These are phyloP conservation scores for Olyra latifolia DNA, from an alignment of 176 grass and related monocot genomes.

Conservation along the genomic window DNA sequence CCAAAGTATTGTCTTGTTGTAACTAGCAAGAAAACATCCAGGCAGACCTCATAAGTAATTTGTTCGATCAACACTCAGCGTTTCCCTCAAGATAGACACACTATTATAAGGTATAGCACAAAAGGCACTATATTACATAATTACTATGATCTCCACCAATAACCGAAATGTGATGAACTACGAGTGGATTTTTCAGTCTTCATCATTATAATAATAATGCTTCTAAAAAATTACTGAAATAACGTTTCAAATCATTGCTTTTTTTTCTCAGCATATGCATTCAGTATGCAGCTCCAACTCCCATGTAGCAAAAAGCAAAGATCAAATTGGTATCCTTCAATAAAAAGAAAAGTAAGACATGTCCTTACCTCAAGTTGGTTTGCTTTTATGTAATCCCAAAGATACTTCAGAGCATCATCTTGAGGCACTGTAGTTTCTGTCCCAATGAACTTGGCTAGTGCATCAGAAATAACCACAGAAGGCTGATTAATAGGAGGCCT, in stretches of 20 bases:
- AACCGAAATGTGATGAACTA: not conserved
- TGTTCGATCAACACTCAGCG: not conserved
- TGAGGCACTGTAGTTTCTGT: conserved; percentile 52
- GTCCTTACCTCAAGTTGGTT: conserved; percentile 81
- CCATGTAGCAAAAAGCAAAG: conserved; percentile 8
- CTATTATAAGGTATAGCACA: not conserved
- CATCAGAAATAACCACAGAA: conserved; percentile 64
- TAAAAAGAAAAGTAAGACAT: not conserved
- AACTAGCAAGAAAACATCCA: not conserved
- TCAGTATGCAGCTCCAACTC: not conserved
- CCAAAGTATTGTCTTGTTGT: not conserved
- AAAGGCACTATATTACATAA: not conserved
- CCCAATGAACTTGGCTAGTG: conserved; percentile 81
- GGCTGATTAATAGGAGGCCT: conserved; percentile 39
- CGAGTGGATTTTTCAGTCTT: not conserved
- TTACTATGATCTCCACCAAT: not conserved
- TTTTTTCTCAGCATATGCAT: not conserved
- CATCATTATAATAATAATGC: not conserved
- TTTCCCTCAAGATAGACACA: not conserved
- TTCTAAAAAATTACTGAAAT: conserved; percentile 19
- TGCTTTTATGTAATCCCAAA: conserved; percentile 90
- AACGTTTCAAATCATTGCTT: not conserved
- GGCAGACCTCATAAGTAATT: not conserved
- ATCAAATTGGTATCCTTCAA: not conserved
- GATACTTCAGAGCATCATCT: conserved; percentile 63